Conservation (phyloP, 2,329 filamentous ascomycete species). For the Pseudocercospora eumusae region DNA sequence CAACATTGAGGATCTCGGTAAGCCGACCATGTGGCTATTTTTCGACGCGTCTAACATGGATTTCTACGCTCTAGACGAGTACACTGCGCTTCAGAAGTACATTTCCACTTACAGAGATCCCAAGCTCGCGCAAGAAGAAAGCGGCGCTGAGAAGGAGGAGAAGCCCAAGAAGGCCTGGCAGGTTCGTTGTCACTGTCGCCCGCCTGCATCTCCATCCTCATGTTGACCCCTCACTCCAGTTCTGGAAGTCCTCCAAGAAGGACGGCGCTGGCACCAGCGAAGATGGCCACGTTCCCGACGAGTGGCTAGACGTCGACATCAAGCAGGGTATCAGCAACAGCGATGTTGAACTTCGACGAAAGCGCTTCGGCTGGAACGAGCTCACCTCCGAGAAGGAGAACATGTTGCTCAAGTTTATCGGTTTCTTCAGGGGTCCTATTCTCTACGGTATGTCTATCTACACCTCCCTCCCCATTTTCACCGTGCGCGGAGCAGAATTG, state of each 20-base stretch:
- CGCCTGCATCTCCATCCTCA: background rate
- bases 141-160: conserved; percentile 46
- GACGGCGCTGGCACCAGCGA: conserved; percentile 37
- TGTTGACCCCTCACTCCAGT: conserved; percentile 42
- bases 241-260: conserved; percentile 51
- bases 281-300: conserved; percentile 57
- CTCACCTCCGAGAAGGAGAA: conserved; percentile 73
- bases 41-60: conserved; percentile 28
- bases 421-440: conserved; percentile 75
- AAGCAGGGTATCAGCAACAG: conserved; percentile 60
- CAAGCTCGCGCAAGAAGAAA: conserved; percentile 51
- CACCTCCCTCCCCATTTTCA: conserved; percentile 18
- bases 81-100: conserved; percentile 66
- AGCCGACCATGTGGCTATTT: conserved; percentile 2
- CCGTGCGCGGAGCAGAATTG: conserved; percentile 18
- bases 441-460: conserved; percentile 64
- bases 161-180: conserved; percentile 59
- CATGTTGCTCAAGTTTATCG: conserved; percentile 71
- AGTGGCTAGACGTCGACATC: conserved; percentile 70
- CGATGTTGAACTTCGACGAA: conserved; percentile 66
- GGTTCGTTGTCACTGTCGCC: conserved; percentile 28
- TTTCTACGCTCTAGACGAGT: conserved; percentile 57
- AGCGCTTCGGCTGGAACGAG: conserved; percentile 70
- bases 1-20: conserved; percentile 47
- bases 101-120: conserved; percentile 67